These are phyloP conservation scores for Trametopsis cervina DNA, from an alignment of 768 basidiomycete genomes.

Conservation along the genomic window DNA sequence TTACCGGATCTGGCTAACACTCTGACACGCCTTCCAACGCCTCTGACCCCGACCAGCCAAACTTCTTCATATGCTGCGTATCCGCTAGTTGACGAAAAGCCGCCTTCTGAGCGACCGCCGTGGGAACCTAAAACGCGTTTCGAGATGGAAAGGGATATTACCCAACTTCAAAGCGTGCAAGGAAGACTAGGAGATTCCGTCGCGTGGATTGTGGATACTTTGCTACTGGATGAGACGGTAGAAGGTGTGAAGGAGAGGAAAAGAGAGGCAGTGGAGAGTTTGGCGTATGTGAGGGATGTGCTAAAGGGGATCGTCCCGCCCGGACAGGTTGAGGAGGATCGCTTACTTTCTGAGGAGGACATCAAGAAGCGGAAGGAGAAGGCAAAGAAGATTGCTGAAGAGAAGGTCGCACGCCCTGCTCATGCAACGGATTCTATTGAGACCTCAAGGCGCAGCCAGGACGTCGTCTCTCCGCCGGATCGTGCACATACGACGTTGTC, in stretches of 20 bases:
- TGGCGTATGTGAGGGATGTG: constrained; percentile 74
- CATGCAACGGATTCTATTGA: constrained; percentile 15
- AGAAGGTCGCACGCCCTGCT: too few relatives aligned
- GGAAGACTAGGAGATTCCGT: constrained; percentile 63
- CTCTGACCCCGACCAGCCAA: constrained; percentile 31
- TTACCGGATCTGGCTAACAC: constrained; percentile 77
- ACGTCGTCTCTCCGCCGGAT: neutral
- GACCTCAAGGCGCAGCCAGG: too few relatives aligned
- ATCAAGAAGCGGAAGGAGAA: constrained; percentile 29
- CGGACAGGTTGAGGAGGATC: constrained; percentile 54
- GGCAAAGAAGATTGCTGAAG: constrained; percentile 16
- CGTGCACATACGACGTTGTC: neutral
- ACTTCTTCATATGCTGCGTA: constrained; percentile 39
- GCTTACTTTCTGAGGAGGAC: constrained; percentile 53
- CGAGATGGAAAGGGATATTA: constrained; percentile 62
- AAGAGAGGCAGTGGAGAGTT: constrained; percentile 64
- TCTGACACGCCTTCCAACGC: constrained; percentile 52
- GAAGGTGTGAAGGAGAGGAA: constrained; percentile 33
- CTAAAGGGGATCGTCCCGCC: constrained; percentile 40
- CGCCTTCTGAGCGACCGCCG: constrained; percentile 49
- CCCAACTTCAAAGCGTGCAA: constrained; percentile 47
- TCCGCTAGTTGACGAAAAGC: constrained; percentile 56
- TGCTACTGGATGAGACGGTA: constrained; percentile 44
- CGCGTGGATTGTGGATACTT: constrained; percentile 65
- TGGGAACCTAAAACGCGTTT: constrained; percentile 67